Conservation (phyloP, 2,329 filamentous ascomycete species). For the Bertia moriformis region DNA sequence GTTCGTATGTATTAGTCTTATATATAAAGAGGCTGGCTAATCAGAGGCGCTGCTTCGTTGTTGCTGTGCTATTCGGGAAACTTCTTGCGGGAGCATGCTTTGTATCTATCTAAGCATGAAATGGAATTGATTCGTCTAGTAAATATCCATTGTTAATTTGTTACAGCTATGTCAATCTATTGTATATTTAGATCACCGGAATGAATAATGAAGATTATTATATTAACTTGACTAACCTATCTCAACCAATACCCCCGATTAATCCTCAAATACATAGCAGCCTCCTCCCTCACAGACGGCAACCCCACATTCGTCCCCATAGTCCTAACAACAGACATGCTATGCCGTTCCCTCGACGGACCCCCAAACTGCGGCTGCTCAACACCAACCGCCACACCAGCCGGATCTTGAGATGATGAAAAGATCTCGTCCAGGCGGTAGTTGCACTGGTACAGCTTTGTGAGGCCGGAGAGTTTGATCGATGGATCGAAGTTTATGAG, state of each 20-base stretch:
- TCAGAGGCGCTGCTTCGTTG: too few species aligned
- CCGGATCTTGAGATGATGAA: not conserved
- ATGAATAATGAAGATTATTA: conserved; percentile 6
- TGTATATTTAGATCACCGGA: too few species aligned
- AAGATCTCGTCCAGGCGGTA: conserved; percentile 3
- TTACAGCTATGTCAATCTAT: too few species aligned
- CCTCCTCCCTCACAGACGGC: conserved; percentile 12
- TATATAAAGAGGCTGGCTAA: too few species aligned
- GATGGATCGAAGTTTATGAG: conserved; percentile 22
- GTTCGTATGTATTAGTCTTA: too few species aligned
- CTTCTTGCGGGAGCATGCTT: too few species aligned
- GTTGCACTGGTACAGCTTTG: conserved; percentile 5
- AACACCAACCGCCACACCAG: not conserved
- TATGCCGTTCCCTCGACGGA: not conserved
- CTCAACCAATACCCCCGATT: conserved; percentile 12
- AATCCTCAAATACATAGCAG: conserved; percentile 12
- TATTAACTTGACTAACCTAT: conserved; percentile 7
- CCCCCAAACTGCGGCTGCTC: not conserved
- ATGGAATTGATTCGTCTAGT: too few species aligned
- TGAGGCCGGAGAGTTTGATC: conserved; percentile 13
- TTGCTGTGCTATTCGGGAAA: too few species aligned
- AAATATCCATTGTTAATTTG: too few species aligned
- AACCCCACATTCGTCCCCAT: conserved; percentile 4
- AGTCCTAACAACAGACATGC: conserved; percentile 2
- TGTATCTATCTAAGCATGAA: too few species aligned